Percentiles rank a stretch among this genome's conserved stretches.
These are phyloP conservation scores for Mrakia hoshinonis DNA, from an alignment of 768 basidiomycete species.

Conservation along the genomic window DNA sequence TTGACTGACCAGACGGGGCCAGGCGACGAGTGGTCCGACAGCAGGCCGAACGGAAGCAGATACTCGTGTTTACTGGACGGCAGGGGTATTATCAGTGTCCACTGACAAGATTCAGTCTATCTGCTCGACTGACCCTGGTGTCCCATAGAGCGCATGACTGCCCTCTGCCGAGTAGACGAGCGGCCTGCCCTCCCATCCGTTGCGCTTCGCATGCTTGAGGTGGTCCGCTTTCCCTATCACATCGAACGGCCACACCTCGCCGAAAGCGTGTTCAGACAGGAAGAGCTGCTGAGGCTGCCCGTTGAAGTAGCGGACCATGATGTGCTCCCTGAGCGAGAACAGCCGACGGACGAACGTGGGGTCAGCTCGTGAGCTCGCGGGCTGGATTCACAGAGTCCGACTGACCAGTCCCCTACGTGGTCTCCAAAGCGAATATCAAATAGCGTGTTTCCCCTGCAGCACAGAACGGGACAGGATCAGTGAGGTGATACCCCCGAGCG, in stretches of 20 bases:
- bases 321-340: slow-evolving; percentile 21
- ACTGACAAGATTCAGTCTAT: background rate
- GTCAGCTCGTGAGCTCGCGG: background rate
- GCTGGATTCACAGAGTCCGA: background rate
- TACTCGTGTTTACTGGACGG: slow-evolving; percentile 22
- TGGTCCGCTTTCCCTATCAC: slow-evolving; percentile 19
- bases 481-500: background rate
- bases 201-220: background rate
- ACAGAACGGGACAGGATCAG: background rate
- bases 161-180: slow-evolving; percentile 29
- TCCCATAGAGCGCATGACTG: slow-evolving; percentile 29
- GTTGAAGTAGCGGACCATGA: slow-evolving; percentile 26
- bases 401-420: slow-evolving; percentile 29
- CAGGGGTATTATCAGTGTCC: background rate
- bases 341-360: background rate
- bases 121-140: slow-evolving; percentile 21
- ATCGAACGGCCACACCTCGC: slow-evolving; percentile 30
- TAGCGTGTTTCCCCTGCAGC: slow-evolving; percentile 20
- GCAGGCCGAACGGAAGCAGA: slow-evolving; percentile 27
- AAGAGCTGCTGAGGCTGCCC: slow-evolving; percentile 27
- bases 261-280: slow-evolving; percentile 28
- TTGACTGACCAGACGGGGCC: slow-evolving; percentile 23
- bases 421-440: slow-evolving; percentile 26
- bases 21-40: slow-evolving; percentile 18
- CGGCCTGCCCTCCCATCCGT: slow-evolving; percentile 22